Percentiles rank a stretch among this genome's conserved stretches.
phyloP scores from a whole-genome alignment of 225 moss, liverwort and hornwort species.

The Marchantia paleacea region DNA sequence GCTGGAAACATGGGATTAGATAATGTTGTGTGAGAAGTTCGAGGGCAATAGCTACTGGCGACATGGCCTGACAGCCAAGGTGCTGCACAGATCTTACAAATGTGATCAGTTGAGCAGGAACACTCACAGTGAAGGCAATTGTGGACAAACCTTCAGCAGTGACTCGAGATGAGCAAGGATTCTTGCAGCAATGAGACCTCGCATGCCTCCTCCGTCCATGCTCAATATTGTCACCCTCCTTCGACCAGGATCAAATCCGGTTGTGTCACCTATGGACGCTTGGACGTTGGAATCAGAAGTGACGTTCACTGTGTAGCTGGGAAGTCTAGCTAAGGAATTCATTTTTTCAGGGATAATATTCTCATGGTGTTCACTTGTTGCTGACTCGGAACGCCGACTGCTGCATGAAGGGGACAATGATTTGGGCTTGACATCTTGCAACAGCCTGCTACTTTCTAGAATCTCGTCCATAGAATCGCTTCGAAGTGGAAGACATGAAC shows the following conservation, averaged over 20 bases:
- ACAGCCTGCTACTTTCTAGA: slow-evolving; percentile 3
- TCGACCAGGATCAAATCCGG: slow-evolving; percentile 28
- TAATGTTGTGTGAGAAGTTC: background rate
- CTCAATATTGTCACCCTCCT: slow-evolving; percentile 56
- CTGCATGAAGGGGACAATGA: background rate
- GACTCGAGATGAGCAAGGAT: slow-evolving; percentile 72
- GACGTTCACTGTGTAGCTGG: slow-evolving; percentile 12
- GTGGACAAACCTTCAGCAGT: slow-evolving; percentile 56
- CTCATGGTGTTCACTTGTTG: background rate
- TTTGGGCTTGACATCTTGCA: slow-evolving; percentile 4
- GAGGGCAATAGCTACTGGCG: background rate
- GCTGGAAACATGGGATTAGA: background rate
- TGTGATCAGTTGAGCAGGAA: background rate
- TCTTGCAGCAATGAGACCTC: slow-evolving; percentile 89
- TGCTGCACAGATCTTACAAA: background rate
- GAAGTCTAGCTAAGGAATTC: slow-evolving; percentile 24
- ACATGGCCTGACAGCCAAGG: background rate
- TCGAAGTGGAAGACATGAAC: background rate
- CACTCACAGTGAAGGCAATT: background rate
- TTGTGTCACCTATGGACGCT: background rate
- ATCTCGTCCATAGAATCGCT: slow-evolving; percentile 14
- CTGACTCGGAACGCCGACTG: background rate
- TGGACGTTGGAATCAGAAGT: background rate
- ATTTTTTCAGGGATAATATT: background rate
- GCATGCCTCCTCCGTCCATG: slow-evolving; percentile 95